Evolutionary conservation across 129 eudicot species (phyloP).

Genomic region (Tanacetum coccineum): DNA sequence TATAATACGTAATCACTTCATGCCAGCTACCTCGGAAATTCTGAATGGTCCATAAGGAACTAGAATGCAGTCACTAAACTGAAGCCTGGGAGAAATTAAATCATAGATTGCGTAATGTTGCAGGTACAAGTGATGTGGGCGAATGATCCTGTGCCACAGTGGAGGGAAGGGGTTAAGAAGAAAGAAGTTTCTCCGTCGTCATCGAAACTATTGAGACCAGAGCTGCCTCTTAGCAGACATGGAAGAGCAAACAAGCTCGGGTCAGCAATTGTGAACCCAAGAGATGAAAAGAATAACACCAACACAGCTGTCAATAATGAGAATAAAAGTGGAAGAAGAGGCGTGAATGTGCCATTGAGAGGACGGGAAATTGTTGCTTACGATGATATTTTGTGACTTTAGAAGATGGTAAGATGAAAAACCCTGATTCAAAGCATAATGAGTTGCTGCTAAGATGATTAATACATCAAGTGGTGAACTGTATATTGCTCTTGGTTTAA

Average conservation of each 20-base stretch:
- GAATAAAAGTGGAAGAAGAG: slow-evolving; percentile 14
- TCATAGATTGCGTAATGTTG: neutral
- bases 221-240: slow-evolving; percentile 78
- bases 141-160: slow-evolving; percentile 62
- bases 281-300: slow-evolving; percentile 34
- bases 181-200: slow-evolving; percentile 48
- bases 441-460: slow-evolving; percentile 15
- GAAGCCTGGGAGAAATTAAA: slow-evolving; percentile 2
- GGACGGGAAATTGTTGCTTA: slow-evolving; percentile 93
- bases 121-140: slow-evolving; percentile 87
- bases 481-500: slow-evolving; percentile 20
- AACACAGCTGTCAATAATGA: neutral
- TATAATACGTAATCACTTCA: too few relatives aligned
- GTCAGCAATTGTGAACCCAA: slow-evolving; percentile 68
- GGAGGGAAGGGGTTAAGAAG: slow-evolving; percentile 54
- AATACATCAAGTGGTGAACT: slow-evolving; percentile 16
- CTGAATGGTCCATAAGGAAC: too few relatives aligned
- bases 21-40: too few relatives aligned
- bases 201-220: slow-evolving; percentile 71
- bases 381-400: slow-evolving; percentile 74
- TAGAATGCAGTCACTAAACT: neutral
- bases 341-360: slow-evolving; percentile 37
- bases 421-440: neutral
- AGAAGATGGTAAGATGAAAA: neutral
- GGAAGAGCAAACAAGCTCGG: slow-evolving; percentile 79